Evolutionary conservation across 2,329 filamentous ascomycete species (phyloP), one percentile per base, ranked within the genome.

Genomic region (Aspergillus costaricaensis): DNA sequence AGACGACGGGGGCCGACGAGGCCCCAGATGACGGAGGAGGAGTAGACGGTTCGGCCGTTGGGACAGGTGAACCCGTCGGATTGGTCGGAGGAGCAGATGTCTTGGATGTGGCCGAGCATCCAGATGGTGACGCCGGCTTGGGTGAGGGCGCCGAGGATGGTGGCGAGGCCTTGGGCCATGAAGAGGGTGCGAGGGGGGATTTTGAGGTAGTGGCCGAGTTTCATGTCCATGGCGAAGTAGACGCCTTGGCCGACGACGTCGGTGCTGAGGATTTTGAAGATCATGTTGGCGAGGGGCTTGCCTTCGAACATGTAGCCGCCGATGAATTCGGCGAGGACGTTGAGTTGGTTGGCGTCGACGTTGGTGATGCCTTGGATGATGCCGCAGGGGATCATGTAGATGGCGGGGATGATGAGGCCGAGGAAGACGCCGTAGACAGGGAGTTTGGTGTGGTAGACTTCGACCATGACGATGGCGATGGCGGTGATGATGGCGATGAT

Each of bases 1-100:
- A 83, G 73, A 14, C 82, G 75, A 1, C 73, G 72, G 0, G 83
- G 83, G 1, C 83, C 83, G 15, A 85, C 78, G n/a, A 79, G 76
- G 48, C 80, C 83, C 82, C 82, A 84, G 58, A 83, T 78, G 14
- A 83, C 73, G 0, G 78, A 80, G 1, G 79, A 78, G 2, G 78
- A 82, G 64, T 79, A 81, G 4, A 80, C 77, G n/a, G 79, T 80
- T n/a, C 79, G 76, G 7, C 80, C 81, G 60, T 77, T 75, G 14
- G 81, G 81, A 63, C 82, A 85, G 19, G 76, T 78, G 67, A 83
- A 84, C 5, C 79, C 76, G 60, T 81, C 79, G 0, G 76, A 64
- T 55, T 82, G 79, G 54, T 74, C 73, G 1, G 65, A 59, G 14
- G 69, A 65, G 65, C 81, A 83, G 55, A 83, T 77, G 1, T 72